Evolutionary conservation across 2,329 filamentous ascomycete genomes (phyloP), one percentile per base, ranked within the genome.

Genomic region (Penicillium sp.): DNA sequence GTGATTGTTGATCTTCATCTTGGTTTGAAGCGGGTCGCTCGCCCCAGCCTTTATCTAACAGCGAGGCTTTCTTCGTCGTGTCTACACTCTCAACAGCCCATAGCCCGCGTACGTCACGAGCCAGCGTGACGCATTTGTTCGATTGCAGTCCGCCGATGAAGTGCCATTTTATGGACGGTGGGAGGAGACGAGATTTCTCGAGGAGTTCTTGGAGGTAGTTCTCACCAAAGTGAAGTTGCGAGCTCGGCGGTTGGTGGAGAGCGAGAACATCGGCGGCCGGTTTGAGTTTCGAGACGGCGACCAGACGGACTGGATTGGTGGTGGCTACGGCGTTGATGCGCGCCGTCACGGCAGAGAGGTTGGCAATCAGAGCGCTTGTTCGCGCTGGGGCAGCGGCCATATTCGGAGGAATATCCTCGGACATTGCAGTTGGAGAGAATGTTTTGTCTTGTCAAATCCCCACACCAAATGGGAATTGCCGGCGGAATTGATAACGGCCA

Each of bases 231-330:
- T 98, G 86, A 12, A 72, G 52, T 37, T 89, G 85, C 1, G 68
- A 64, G 18, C 69, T 62, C 1, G 74, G 71, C 0, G 72, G 65
- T 53, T 76, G 72, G 67, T 93, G 83, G 1, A 98, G 77, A 18
- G 88, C 83, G 38, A 94, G 74, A 55, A 98, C 84, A 63, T 98
- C 92, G 55, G 85, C 85, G 42, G 82, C 86, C 10, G 92, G 90
- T 68, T 98, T 96, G 50, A 95, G 75, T 67, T 98, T 98, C 27
- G 89, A 95, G 33, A 98, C 92, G 17, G 92, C 90, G 28, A 98
- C 88, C 26, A 98, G 76, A 31, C 92, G 82, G 29, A 64, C 50
- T 14, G 56, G 45, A 39, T 55, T 46, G 42, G 30, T 30, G 33
- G 37, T 44, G 13, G 74, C 71, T 30, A 72, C 73, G 26, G 73